Base-by-base conservation (phyloP, 805 yeast genomes). In the Pichia exigua region DNA sequence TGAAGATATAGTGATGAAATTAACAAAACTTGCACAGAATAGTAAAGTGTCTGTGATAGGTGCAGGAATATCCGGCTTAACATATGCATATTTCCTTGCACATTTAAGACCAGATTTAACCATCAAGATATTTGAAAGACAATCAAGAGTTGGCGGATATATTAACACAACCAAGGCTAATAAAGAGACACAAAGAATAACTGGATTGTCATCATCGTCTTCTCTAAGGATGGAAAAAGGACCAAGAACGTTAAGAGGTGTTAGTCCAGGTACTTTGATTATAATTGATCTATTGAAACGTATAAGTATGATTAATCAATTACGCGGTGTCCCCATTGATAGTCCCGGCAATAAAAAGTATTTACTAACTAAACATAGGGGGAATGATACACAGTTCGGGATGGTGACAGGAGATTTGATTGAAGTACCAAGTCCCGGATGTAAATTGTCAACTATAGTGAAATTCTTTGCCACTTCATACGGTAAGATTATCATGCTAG, bases 221-320 rank as follows among this genome's bases (percentile, higher is more conserved):
- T 39, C 48, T 2, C 39, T 51, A 39, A 47, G 32, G 3, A 65
- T 88, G 30, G 98, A 94, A 60, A 85, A 83, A 55, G 99, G 98
- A 0, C 98, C 99, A 0, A 71, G 98, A 47, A 94, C 98, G 0
- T 70, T 94, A 44, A 71, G 97, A 54, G 96, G 96, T 0, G 79
- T 79, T 7, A 85, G 89, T 50, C 82, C 82, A 42, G 98, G 98
- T 0, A 80, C 90, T 0, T 68, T 85, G 30, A 60, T 87, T 26
- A 77, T 87, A 9, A 67, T 85, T 22, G 95, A 87, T 62, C 72
- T 81, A 2, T 61, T 87, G 51, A 55, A 61, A 45, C 70, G 75
- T 35, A 66, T 85, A 47, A 79, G 81, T 0, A 58, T 68, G 12
- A 70, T 68, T 9, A 72, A 76, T 42, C 73, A 77, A 38, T 68